These are phyloP conservation scores for Aspergillus sp. DNA, from an alignment of 2,329 filamentous ascomycete species.

Conservation along the genomic window DNA sequence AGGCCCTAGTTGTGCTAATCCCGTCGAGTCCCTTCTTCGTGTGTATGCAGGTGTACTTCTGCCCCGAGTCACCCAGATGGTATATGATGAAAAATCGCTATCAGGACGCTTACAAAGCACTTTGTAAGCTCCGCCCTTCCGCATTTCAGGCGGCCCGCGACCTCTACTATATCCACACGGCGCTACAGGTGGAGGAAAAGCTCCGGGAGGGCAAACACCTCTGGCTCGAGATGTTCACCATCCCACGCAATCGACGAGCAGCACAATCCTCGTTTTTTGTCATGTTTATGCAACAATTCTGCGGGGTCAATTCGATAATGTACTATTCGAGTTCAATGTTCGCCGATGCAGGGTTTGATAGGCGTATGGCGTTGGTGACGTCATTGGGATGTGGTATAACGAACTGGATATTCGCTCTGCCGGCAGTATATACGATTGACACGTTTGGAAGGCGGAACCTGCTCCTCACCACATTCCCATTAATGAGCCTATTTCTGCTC, in stretches of 20 bases:
- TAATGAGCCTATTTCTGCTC: neutral
- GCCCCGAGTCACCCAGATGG: conserved; percentile 56
- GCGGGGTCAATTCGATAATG: accelerated
- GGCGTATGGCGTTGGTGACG: conserved; percentile 54
- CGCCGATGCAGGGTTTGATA: conserved; percentile 36
- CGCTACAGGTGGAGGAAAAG: neutral
- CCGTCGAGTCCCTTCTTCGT: conserved; percentile 24
- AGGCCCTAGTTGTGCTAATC: neutral
- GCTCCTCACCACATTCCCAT: neutral
- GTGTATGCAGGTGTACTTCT: conserved; percentile 63
- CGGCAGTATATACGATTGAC: conserved; percentile 67
- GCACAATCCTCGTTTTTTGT: neutral
- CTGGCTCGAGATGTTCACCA: neutral
- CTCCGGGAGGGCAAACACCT: neutral
- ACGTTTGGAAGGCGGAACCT: conserved; percentile 66
- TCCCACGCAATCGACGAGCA: neutral
- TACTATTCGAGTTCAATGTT: neutral
- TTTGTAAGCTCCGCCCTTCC: conserved; percentile 45
- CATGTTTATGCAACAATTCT: neutral
- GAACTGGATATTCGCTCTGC: conserved; percentile 65
- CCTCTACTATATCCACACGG: neutral
- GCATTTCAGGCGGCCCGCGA: conserved; percentile 44
- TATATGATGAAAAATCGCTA: conserved; percentile 47
- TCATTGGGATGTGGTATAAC: conserved; percentile 63
- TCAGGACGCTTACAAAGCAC: conserved; percentile 42